Evolutionary conservation across 495 filamentous ascomycete species (phyloP), one percentile per base, ranked within the genome.

Genomic region (Tuber microsphaerosporum): DNA sequence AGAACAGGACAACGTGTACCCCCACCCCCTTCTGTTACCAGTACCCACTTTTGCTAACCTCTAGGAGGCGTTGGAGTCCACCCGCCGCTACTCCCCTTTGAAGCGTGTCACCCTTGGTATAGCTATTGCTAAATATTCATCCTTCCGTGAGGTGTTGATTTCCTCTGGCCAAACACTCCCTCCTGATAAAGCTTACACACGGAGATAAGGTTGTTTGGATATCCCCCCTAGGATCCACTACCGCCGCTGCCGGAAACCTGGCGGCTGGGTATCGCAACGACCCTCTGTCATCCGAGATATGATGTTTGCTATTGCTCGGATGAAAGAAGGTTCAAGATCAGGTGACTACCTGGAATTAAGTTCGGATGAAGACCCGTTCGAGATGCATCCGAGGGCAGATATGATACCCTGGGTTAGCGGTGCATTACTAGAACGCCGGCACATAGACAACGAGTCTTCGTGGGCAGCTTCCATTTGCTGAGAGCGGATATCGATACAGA

Each of bases 381-480:
- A 17, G 56, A 65, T 65, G 56, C 56, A 65, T 65, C 56, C 56
- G 56, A n/a, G 26, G 56, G 56, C 56, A 65, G 26, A 75, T 68
- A 77, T 75, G 68, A 17, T 45, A 75, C 65, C 65, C 68, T 46
- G 43, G 70, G 48, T 71, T 73, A 73, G 65, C 43, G 26, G 56
- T 34, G 56, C n/a, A 12, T 31, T 65, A 7, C 56, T 31, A 65
- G 56, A 65, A 34, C 56, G 10, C 26, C 12, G n/a, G 56, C 1
- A 56, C 70, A 34, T 45, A 37, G 42, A 75, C 70, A 73, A 41
- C 31, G 69, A 69, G 75, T 48, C 75, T 74, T 79, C 71, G 77
- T 79, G 75, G 76, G 76, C 70, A 68, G 41, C 45, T 75, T 70
- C 76, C 48, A 78, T 78, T 78, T 78, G 76, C 76, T 78, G 45